Percentiles rank a stretch among this genome's conserved stretches.
Evolutionary conservation across 257 asterid species (phyloP).

Genomic region (Fraxinus cuspidata): DNA sequence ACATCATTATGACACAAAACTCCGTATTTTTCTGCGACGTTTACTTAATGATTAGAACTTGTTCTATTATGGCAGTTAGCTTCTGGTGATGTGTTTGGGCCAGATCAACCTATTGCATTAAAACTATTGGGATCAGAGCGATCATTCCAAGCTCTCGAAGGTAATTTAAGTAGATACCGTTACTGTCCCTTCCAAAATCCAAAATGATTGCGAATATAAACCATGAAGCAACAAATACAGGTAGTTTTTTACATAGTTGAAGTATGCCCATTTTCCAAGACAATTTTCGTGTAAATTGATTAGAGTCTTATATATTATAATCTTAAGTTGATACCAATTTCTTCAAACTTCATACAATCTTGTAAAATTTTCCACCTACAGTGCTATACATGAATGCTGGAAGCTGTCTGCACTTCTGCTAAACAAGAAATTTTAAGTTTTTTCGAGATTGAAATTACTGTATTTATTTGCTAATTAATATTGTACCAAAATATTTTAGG

Average conservation of each 20-base stretch:
- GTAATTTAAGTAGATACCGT: constrained; percentile 34
- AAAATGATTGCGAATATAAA: background rate
- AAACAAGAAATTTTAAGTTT: constrained; percentile 7
- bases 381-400: background rate
- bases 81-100: constrained; percentile 89
- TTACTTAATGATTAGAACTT: background rate
- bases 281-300: background rate
- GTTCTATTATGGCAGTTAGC: constrained; percentile 54
- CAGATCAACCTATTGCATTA: constrained; percentile 87
- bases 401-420: background rate
- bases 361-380: background rate
- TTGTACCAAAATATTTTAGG: constrained; percentile 41
- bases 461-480: background rate
- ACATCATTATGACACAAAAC: background rate
- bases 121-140: constrained; percentile 89
- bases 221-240: background rate
- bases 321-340: background rate
- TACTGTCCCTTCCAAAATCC: background rate
- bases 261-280: background rate
- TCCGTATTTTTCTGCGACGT: background rate
- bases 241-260: background rate
- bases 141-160: constrained; percentile 97
- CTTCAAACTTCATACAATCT: background rate
- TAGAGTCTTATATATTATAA: background rate
- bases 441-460: background rate